phyloP scores from a whole-genome alignment of 495 filamentous ascomycete genomes.

The Sphaerosporella brunnea region DNA sequence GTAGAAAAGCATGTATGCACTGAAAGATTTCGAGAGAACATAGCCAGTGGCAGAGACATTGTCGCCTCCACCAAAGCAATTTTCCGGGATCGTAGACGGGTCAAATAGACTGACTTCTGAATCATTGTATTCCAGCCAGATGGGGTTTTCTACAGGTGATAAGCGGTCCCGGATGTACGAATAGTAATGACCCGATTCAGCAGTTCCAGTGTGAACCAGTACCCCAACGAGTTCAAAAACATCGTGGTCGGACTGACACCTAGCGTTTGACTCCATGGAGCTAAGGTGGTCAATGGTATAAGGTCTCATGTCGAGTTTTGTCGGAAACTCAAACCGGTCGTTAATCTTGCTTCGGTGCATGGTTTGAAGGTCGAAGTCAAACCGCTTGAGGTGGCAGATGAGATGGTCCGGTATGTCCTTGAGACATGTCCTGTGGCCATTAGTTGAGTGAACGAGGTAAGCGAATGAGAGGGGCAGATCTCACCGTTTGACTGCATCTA shows the following conservation, averaged over 20 bases:
- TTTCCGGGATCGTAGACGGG: constrained; percentile 46
- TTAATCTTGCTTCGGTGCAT: constrained; percentile 87
- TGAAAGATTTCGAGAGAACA: constrained; percentile 47
- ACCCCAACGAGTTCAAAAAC: constrained; percentile 83
- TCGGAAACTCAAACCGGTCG: constrained; percentile 78
- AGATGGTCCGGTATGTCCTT: constrained; percentile 88
- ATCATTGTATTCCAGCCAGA: constrained; percentile 92
- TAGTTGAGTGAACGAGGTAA: too few species aligned
- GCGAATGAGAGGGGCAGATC: constrained; percentile 11
- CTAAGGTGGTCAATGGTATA: constrained; percentile 80
- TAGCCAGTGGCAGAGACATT: constrained; percentile 31
- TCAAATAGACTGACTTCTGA: constrained; percentile 62
- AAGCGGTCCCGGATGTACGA: constrained; percentile 70
- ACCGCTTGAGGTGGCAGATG: constrained; percentile 91
- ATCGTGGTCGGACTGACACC: constrained; percentile 34
- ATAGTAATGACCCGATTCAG: constrained; percentile 94
- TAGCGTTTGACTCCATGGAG: constrained; percentile 32
- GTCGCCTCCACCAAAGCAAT: constrained; percentile 64
- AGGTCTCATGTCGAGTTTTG: constrained; percentile 68
- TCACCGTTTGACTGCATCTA: constrained; percentile 82
- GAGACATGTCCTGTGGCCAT: constrained; percentile 49
- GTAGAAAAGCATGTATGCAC: constrained; percentile 97
- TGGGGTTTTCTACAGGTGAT: constrained; percentile 31
- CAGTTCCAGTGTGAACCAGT: constrained; percentile 79
- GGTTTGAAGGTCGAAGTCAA: constrained; percentile 80